Evolutionary conservation across 1,139 yeast species (phyloP).

Genomic region (Taphrina deformans): DNA sequence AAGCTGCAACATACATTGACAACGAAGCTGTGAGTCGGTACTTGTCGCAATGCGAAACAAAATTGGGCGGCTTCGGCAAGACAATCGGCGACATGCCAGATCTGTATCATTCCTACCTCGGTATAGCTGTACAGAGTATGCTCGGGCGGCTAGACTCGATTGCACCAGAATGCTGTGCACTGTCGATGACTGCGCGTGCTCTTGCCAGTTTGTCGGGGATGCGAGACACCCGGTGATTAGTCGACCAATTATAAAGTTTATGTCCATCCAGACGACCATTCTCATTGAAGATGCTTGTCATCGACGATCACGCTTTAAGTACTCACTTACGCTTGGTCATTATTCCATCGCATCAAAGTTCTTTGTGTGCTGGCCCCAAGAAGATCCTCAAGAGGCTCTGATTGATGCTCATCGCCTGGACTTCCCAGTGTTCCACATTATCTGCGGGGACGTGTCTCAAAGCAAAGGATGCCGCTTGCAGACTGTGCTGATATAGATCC

Average conservation of each 20-base stretch:
- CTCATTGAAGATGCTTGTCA: too few species aligned
- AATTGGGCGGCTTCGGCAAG: slow-evolving; percentile 81
- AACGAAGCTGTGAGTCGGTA: slow-evolving; percentile 49
- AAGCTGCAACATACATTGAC: slow-evolving; percentile 47
- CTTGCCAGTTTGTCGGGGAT: too few species aligned
- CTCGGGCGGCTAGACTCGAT: neutral
- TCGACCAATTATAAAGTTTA: too few species aligned
- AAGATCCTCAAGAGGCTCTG: slow-evolving; percentile 3
- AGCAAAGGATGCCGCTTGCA: slow-evolving; percentile 28
- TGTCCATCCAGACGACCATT: too few species aligned
- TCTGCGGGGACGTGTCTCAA: neutral
- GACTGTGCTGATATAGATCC: slow-evolving; percentile 24
- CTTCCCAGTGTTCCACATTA: neutral
- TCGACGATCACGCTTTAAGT: too few species aligned
- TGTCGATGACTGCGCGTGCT: slow-evolving; percentile 9
- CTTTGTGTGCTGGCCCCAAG: neutral
- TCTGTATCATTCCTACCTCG: slow-evolving; percentile 49
- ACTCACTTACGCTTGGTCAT: too few species aligned
- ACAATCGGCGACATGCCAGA: slow-evolving; percentile 61
- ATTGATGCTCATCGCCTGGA: neutral
- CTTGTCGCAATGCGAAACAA: slow-evolving; percentile 62
- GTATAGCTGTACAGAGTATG: slow-evolving; percentile 44
- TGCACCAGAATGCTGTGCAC: neutral
- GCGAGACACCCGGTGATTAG: too few species aligned
- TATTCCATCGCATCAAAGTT: neutral